phyloP scores from a whole-genome alignment of 441 rosid genomes.

The Euphorbia schlechtendalii region DNA sequence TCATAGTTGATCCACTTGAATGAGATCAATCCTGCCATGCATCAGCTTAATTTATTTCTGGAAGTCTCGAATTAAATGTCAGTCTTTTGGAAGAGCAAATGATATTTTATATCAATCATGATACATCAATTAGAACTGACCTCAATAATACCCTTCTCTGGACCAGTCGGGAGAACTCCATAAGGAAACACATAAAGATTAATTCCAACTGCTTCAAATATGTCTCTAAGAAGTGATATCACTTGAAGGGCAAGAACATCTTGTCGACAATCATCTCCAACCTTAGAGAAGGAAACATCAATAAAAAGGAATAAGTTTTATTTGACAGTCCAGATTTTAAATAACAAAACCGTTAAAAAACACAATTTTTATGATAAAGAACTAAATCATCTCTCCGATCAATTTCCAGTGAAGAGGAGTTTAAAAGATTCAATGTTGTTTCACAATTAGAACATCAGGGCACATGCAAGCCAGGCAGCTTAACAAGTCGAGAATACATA shows the following conservation, averaged over 20 bases:
- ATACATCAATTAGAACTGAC: too few relatives aligned
- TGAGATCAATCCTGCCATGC: neutral
- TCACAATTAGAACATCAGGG: neutral
- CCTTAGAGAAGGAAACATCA: constrained; percentile 38
- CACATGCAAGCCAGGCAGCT: neutral
- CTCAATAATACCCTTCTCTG: constrained; percentile 93
- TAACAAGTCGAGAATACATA: neutral
- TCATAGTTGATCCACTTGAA: neutral
- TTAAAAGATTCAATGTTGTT: neutral
- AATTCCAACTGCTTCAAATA: constrained; percentile 81
- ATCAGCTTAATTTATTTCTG: too few relatives aligned
- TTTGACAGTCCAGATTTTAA: neutral
- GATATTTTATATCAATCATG: too few relatives aligned
- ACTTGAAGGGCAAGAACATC: constrained; percentile 99
- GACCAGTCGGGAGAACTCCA: constrained; percentile 98
- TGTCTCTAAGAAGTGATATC: constrained; percentile 84
- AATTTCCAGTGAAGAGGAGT: neutral
- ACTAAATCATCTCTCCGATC: too few relatives aligned
- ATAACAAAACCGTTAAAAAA: neutral
- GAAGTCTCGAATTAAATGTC: too few relatives aligned
- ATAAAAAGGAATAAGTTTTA: constrained; percentile 2
- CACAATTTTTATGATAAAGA: too few relatives aligned
- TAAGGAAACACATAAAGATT: constrained; percentile 90
- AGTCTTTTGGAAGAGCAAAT: too few relatives aligned
- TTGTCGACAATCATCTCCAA: constrained; percentile 99